A percentile compares a stretch with the other conserved stretches of the same genome.
These are phyloP conservation scores for Besnoitia besnoiti DNA, from an alignment of 169 alveolate species.

Conservation along the genomic window DNA sequence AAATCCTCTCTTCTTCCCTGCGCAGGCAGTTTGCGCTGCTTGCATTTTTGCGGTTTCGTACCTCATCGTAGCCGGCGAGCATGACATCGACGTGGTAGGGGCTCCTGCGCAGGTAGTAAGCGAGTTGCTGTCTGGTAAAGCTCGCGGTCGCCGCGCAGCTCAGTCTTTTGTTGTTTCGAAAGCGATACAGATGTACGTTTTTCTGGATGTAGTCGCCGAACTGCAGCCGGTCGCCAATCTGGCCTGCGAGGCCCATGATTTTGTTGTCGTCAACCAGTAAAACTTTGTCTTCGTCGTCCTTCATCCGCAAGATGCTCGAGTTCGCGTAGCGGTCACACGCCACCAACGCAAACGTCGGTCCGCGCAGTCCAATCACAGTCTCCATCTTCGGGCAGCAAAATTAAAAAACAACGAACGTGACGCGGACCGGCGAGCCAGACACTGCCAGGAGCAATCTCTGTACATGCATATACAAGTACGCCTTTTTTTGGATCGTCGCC, in stretches of 20 bases:
- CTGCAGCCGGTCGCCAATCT: background rate
- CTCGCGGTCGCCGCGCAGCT: slow-evolving; percentile 18
- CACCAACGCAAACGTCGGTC: slow-evolving; percentile 22
- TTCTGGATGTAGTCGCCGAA: slow-evolving; percentile 44
- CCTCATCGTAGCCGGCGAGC: slow-evolving; percentile 54
- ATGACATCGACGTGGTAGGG: slow-evolving; percentile 51
- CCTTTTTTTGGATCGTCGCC: background rate
- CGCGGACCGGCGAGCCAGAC: too few relatives aligned
- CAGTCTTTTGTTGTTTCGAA: slow-evolving; percentile 22
- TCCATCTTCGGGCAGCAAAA: background rate
- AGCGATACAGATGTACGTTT: slow-evolving; percentile 45
- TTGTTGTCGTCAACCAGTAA: slow-evolving; percentile 39
- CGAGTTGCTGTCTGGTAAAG: slow-evolving; percentile 42
- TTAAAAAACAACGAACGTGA: too few relatives aligned
- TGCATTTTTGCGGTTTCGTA: background rate
- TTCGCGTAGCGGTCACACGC: slow-evolving; percentile 33
- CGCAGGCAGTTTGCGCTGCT: background rate
- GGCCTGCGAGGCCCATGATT: slow-evolving; percentile 36
- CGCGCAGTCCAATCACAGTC: slow-evolving; percentile 37
- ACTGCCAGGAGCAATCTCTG: too few relatives aligned
- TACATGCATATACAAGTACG: too few relatives aligned
- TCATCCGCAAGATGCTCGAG: slow-evolving; percentile 15
- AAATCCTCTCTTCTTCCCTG: background rate
- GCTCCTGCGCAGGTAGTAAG: slow-evolving; percentile 12
- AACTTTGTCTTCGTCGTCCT: slow-evolving; percentile 36